Evolutionary conservation across 352 stramenopile species (phyloP), one percentile per base, ranked within the genome.

Genomic region (Peronospora belbahrii): DNA sequence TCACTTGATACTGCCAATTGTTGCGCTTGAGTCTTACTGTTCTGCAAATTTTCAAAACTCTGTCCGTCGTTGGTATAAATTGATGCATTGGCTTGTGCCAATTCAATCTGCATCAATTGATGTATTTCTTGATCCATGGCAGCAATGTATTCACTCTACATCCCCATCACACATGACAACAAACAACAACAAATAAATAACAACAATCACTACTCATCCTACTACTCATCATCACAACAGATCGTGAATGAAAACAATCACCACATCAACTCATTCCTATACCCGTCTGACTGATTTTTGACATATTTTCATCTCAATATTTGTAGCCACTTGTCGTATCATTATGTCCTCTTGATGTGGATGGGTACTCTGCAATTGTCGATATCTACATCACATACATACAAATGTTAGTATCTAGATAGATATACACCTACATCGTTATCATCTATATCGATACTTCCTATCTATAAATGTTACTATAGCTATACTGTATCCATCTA

Each of bases 261-360:
- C 35, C 14, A 41, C 17, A 17, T 4, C 34, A 46, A 8, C n/a
- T n/a, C n/a, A n/a, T n/a, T n/a, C n/a, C n/a, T n/a, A n/a, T 65
- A 88, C 78, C 48, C 61, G 42, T 2, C 55, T 73, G 0, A 58
- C 15, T 0, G 62, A 38, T 46, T 75, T 72, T 18, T 65, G 59
- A 25, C 73, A 89, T 8, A 74, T 62, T 25, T 83, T 70, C 63
- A 86, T 80, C 64, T 90, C 78, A 11, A 88, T 41, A 17, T 66
- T 79, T 3, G 68, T 85, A 5, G 78, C 78, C n/a, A 83, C 47
- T 17, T 80, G 58, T 0, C 73, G 68, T 20, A 86, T 59, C 22
- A 61, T 52, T 0, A 48, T 30, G 24, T 85, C 66, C 13, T 85
- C 67, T 41, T 88, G 64, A 23, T 68, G 70, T 10, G 56, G 69